A percentile compares a stretch with the other conserved stretches of the same genome.
Conservation (phyloP, 2,329 filamentous ascomycete genomes). For the Scorias spongiosa region DNA sequence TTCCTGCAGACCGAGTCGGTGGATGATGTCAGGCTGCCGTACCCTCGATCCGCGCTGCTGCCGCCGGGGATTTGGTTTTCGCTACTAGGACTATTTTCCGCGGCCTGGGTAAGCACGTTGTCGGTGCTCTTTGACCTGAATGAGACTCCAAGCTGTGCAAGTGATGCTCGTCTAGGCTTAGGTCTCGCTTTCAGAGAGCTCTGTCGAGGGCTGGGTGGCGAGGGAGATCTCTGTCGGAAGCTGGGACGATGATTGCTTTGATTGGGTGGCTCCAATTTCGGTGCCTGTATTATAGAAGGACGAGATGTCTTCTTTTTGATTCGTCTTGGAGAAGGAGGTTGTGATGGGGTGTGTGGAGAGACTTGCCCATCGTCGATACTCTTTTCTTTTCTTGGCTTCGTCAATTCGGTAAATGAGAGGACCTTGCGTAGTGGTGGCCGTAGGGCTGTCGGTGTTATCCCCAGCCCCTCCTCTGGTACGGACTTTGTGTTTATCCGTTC, state of each 20-base stretch:
- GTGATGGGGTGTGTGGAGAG: slow-evolving; percentile 27
- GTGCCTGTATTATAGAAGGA: slow-evolving; percentile 31
- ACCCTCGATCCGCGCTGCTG: slow-evolving; percentile 22
- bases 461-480: background rate
- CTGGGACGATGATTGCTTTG: slow-evolving; percentile 12
- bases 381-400: slow-evolving; percentile 50
- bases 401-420: slow-evolving; percentile 72
- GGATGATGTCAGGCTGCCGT: slow-evolving; percentile 33
- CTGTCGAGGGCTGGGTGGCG: slow-evolving; percentile 21
- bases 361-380: slow-evolving; percentile 24
- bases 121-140: slow-evolving; percentile 29
- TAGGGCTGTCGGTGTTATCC: slow-evolving; percentile 26
- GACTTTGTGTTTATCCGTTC: background rate
- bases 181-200: background rate
- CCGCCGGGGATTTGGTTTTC: slow-evolving; percentile 3
- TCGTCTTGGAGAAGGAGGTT: slow-evolving; percentile 33
- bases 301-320: slow-evolving; percentile 42
- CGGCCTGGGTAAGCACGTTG: slow-evolving; percentile 13
- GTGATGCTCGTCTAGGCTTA: background rate
- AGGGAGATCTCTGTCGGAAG: slow-evolving; percentile 25
- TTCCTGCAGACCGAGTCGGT: slow-evolving; percentile 44
- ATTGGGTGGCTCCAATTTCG: slow-evolving; percentile 28
- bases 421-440: slow-evolving; percentile 71
- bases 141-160: slow-evolving; percentile 28
- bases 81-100: background rate